A percentile compares a stretch with the other conserved stretches of the same genome.
phyloP scores from a whole-genome alignment of 2,329 filamentous ascomycete genomes.

The Venturia aucupariae region DNA sequence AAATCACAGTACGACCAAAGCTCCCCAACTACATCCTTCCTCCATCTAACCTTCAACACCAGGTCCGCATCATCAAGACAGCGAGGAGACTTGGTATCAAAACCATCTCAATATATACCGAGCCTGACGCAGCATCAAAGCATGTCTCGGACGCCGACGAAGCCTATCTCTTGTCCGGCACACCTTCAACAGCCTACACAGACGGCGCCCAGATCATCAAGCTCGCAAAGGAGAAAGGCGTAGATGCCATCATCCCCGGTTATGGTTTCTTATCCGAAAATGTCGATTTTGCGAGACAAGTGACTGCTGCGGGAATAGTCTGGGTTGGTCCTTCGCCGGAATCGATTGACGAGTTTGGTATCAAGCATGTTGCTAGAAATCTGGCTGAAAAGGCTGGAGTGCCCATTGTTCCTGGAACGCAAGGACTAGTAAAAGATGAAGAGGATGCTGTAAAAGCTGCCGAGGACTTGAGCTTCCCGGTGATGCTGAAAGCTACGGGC shows the following conservation, averaged over 20 bases:
- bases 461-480: constrained; percentile 40
- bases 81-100: constrained; percentile 35
- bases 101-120: constrained; percentile 50
- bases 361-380: constrained; percentile 49
- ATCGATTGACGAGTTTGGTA: constrained; percentile 46
- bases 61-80: constrained; percentile 10
- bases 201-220: constrained; percentile 40
- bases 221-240: constrained; percentile 41
- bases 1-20: constrained; percentile 39
- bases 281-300: constrained; percentile 47
- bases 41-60: neutral
- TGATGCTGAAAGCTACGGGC: constrained; percentile 54
- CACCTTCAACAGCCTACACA: constrained; percentile 41
- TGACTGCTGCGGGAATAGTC: constrained; percentile 44
- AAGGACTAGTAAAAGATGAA: constrained; percentile 37
- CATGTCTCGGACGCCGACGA: constrained; percentile 48
- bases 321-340: constrained; percentile 51
- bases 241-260: constrained; percentile 54
- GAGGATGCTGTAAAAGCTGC: constrained; percentile 39
- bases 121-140: constrained; percentile 44
- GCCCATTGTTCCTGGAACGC: constrained; percentile 46
- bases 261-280: constrained; percentile 61
- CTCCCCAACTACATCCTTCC: neutral
- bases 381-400: constrained; percentile 44
- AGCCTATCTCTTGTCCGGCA: constrained; percentile 40